Conservation (phyloP, 768 basidiomycete genomes). For the Lactifluus piperatus region DNA sequence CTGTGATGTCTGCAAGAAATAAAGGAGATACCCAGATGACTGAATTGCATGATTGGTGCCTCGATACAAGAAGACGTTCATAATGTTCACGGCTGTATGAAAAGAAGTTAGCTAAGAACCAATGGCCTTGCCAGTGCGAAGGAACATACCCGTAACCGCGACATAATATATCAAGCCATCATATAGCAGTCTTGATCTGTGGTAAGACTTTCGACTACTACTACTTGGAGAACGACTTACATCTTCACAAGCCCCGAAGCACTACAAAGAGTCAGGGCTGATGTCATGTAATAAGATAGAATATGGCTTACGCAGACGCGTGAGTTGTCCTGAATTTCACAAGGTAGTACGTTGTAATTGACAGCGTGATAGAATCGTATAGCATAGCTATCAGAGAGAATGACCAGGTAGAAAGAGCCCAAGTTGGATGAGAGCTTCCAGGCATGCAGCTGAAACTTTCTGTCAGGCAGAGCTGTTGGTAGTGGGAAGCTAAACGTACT, state of each 20-base stretch:
- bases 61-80: slow-evolving; percentile 26
- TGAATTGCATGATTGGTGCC: slow-evolving; percentile 18
- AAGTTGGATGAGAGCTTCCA: slow-evolving; percentile 24
- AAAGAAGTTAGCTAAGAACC: background rate
- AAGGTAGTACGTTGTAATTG: too few species aligned
- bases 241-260: slow-evolving; percentile 23
- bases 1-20: background rate
- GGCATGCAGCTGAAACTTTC: slow-evolving; percentile 38
- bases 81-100: slow-evolving; percentile 22
- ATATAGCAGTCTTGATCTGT: slow-evolving; percentile 42
- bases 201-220: background rate
- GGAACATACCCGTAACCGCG: slow-evolving; percentile 34
- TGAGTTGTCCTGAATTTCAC: slow-evolving; percentile 34
- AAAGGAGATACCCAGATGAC: slow-evolving; percentile 16
- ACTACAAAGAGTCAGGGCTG: slow-evolving; percentile 8
- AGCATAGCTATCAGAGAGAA: slow-evolving; percentile 51
- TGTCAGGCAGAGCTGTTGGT: background rate
- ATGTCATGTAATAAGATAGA: background rate
- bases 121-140: background rate
- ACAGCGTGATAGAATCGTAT: slow-evolving; percentile 50
- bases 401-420: slow-evolving; percentile 38
- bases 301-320: slow-evolving; percentile 25
- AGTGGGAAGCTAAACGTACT: slow-evolving; percentile 23
- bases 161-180: too few species aligned
- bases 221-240: background rate